Evolutionary conservation across 169 alveolate species (phyloP).

Genomic region (Blepharisma undulans): DNA sequence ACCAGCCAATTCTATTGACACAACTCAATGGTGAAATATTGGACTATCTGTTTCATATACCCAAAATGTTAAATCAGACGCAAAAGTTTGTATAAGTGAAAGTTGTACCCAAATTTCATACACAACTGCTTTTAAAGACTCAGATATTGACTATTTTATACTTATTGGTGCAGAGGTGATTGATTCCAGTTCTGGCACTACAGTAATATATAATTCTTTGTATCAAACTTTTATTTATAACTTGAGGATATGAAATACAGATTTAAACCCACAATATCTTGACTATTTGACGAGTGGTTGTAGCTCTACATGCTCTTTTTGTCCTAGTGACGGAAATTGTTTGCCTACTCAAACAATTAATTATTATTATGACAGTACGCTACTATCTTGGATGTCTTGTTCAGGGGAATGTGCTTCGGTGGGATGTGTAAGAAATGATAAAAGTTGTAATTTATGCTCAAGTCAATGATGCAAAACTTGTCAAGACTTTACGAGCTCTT

Average conservation of each 20-base stretch:
- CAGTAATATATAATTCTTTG: too few relatives aligned
- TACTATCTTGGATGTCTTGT: not conserved
- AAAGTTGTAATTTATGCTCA: not conserved
- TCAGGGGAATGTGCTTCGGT: not conserved
- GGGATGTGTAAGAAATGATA: slow-evolving; percentile 14
- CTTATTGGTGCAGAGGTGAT: not conserved
- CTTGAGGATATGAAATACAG: not conserved
- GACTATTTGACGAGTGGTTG: not conserved
- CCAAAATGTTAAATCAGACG: not conserved
- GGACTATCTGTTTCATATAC: not conserved
- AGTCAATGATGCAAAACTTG: not conserved
- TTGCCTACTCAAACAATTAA: not conserved
- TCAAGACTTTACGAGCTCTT: not conserved
- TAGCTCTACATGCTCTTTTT: not conserved
- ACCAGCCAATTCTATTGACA: not conserved
- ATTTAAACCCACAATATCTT: not conserved
- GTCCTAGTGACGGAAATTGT: not conserved
- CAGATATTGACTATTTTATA: not conserved
- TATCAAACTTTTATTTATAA: not conserved
- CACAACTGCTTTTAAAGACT: not conserved
- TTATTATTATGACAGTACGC: not conserved
- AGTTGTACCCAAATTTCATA: too few relatives aligned
- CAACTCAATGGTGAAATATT: not conserved
- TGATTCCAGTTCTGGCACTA: too few relatives aligned
- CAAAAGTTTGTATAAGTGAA: not conserved